Evolutionary conservation across 495 filamentous ascomycete genomes (phyloP), one percentile per base, ranked within the genome.

Genomic region (Aspergillus egyptiacus): DNA sequence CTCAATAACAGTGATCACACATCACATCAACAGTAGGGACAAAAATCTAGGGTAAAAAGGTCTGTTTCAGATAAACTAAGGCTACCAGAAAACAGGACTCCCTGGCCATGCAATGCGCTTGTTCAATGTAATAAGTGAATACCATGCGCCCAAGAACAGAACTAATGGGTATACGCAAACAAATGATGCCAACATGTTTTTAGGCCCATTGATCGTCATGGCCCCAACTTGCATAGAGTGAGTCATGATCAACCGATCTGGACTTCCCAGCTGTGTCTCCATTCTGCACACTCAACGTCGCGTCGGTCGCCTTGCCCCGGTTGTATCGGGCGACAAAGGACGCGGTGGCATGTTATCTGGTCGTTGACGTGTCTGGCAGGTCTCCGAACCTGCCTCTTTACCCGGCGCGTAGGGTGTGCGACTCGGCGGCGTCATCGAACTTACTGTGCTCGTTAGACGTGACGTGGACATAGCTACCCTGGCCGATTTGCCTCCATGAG

Each of bases 121-220:
- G 46, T 33, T 7, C 5, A 37, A 51, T 30, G 20, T 18, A 18
- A 25, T 18, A 18, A 20, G 11, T 31, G 14, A 27, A 14, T n/a
- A 22, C 28, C 47, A 19, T 19, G 25, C 2, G 28, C 19, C 25
- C 33, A 44, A 44, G 14, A 11, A 43, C 30, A 43, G 31, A 28
- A 36, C 25, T 38, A 24, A 28, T 31, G 45, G 54, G 39, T 46
- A 52, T 52, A 48, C 46, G 24, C 32, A 50, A 33, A n/a, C n/a
- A n/a, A n/a, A n/a, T n/a, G 38, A 35, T 6, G n/a, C 5, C 37
- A 50, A 24, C 1, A 27, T 18, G 19, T n/a, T 15, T 42, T 19
- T 46, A 57, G 22, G 51, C 50, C 50, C 58, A 58, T 17, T 50
- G 55, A 30, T 54, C 58, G 18, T 48, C 45, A 24, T 51, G 42